Conservation (phyloP, 2,329 filamentous ascomycete genomes). For the Epichloe coenophiala region DNA sequence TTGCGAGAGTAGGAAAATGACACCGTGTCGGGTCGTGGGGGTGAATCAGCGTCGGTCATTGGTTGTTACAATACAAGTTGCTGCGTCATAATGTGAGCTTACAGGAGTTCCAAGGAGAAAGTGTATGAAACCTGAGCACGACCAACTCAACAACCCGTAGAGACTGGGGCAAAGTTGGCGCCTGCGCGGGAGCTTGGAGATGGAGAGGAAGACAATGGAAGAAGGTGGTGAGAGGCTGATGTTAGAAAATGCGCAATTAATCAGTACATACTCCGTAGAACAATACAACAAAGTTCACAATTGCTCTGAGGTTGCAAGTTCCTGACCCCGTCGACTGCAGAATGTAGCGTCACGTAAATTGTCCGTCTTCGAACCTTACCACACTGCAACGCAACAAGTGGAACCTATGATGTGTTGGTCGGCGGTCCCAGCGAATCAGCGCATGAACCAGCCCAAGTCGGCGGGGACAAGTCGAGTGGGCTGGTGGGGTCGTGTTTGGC, state of each 20-base stretch:
- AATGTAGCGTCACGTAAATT: neutral
- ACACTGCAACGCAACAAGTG: neutral
- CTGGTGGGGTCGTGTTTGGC: neutral
- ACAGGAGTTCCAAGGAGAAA: neutral
- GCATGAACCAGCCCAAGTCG: neutral
- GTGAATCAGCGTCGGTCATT: neutral
- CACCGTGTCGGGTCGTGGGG: neutral
- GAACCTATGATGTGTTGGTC: neutral
- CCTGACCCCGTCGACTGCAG: neutral
- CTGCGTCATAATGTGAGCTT: neutral
- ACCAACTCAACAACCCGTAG: neutral
- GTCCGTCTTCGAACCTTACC: no score
- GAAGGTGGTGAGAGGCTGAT: neutral
- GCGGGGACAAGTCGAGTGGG: neutral
- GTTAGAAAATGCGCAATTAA: neutral
- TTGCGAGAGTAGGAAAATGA: neutral
- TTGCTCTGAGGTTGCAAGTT: neutral
- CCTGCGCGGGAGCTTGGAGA: slow-evolving; percentile 1
- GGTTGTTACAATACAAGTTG: neutral
- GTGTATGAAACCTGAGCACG: neutral
- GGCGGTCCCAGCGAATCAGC: neutral
- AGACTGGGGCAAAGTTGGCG: slow-evolving; percentile 1
- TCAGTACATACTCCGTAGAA: neutral
- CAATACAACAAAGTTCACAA: neutral
- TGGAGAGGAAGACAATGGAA: slow-evolving; percentile 1